Evolutionary conservation across 2,329 filamentous ascomycete species (phyloP).

Genomic region (Cladophialophora yegresii): DNA sequence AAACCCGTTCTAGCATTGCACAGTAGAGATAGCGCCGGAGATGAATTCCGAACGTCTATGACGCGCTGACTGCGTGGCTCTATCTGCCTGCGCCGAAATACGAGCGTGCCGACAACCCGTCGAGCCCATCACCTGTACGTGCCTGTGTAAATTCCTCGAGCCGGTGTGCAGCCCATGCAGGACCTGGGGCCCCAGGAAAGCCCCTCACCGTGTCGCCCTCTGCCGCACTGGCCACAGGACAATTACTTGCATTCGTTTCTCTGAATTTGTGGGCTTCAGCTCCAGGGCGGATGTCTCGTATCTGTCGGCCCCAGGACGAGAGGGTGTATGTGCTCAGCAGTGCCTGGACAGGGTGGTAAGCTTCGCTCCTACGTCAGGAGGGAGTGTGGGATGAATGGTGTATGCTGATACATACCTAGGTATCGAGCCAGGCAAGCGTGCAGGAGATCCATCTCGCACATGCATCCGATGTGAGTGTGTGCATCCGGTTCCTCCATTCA

Average conservation of each 20-base stretch:
- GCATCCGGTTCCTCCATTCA: not conserved
- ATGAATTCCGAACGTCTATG: conserved; percentile 1
- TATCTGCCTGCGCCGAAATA: not conserved
- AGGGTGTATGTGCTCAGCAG: not conserved
- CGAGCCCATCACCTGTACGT: too few species aligned
- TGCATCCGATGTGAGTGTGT: not conserved
- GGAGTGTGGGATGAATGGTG: not conserved
- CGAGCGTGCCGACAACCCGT: not conserved
- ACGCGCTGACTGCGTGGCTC: not conserved
- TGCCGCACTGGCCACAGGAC: not conserved
- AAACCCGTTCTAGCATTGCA: not conserved
- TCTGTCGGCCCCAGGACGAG: not conserved
- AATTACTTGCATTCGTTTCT: conserved; percentile 12
- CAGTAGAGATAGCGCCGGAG: not conserved
- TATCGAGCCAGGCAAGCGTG: conserved; percentile 5
- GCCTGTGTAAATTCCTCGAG: too few species aligned
- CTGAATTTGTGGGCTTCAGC: not conserved
- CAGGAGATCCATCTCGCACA: not conserved
- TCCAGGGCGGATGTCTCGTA: conserved; percentile 1
- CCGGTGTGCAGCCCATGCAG: not conserved
- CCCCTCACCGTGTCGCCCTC: not conserved
- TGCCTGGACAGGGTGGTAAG: not conserved
- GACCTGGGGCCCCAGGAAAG: not conserved
- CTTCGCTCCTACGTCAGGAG: conserved; percentile 14
- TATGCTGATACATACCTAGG: not conserved